phyloP scores from a whole-genome alignment of 164 flowering plant species.

The Echeveria elegans region DNA sequence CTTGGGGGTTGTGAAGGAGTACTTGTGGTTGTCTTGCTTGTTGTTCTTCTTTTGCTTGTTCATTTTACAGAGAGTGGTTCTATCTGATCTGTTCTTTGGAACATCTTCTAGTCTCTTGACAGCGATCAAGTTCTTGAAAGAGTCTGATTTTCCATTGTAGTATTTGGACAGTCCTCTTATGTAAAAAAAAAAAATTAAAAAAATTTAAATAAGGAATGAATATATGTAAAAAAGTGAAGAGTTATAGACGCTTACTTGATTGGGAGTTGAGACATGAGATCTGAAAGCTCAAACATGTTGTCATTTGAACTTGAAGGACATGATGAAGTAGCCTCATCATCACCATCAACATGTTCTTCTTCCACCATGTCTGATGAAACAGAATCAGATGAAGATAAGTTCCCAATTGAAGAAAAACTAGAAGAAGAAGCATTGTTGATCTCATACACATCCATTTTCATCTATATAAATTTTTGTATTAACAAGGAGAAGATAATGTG shows the following conservation, averaged over 20 bases:
- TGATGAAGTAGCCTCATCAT: neutral
- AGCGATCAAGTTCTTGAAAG: neutral
- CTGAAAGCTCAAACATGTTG: neutral
- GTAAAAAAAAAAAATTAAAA: neutral
- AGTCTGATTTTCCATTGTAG: slow-evolving; percentile 5
- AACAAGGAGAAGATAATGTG: neutral
- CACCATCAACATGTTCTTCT: neutral
- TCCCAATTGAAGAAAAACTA: neutral
- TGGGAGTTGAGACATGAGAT: slow-evolving; percentile 4
- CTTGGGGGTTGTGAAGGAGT: neutral
- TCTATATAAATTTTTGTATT: neutral
- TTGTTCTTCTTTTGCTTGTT: neutral
- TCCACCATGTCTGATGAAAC: neutral
- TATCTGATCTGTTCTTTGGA: neutral
- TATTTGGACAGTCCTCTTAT: neutral
- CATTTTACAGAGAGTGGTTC: neutral
- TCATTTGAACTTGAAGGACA: neutral
- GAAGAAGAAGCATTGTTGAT: neutral
- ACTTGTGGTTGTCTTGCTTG: too few relatives aligned
- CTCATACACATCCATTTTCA: neutral
- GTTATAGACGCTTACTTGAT: neutral
- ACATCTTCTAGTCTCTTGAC: neutral
- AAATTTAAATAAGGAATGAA: neutral
- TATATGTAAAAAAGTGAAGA: neutral
- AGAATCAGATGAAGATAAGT: neutral